Percentiles rank a stretch among this genome's conserved stretches.
Evolutionary conservation across 805 yeast species (phyloP).

Genomic region (Diddensiella transvaalensis): DNA sequence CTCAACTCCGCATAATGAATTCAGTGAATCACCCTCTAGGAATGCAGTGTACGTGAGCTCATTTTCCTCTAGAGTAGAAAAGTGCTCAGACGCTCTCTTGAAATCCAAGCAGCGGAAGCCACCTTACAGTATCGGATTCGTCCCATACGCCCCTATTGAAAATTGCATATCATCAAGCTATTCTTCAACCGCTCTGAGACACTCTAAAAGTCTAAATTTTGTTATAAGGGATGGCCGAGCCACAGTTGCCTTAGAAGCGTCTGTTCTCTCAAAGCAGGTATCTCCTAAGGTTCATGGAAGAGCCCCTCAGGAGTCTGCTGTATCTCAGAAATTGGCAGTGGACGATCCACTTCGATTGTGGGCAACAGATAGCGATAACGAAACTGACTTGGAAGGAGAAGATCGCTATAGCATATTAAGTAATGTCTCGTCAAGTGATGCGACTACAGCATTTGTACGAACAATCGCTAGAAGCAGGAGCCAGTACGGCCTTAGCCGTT

Average conservation of each 20-base stretch:
- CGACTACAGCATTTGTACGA: conserved; percentile 26
- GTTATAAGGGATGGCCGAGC: conserved; percentile 8
- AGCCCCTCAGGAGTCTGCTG: neutral
- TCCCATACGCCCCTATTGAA: neutral
- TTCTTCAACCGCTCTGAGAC: neutral
- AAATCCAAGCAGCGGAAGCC: neutral
- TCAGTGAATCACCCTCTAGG: neutral
- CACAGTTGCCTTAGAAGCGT: neutral
- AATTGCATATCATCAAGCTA: conserved; percentile 1
- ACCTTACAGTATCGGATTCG: neutral
- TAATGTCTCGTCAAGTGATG: conserved; percentile 18
- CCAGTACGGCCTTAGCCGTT: neutral
- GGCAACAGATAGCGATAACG: conserved; percentile 20
- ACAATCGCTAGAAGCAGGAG: conserved; percentile 21
- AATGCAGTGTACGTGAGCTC: neutral
- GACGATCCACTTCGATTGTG: neutral
- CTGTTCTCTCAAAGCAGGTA: neutral
- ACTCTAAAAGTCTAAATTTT: conserved; percentile 3
- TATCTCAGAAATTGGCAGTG: neutral
- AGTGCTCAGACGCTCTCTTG: too few species aligned
- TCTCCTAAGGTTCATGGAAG: neutral
- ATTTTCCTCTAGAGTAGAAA: too few species aligned
- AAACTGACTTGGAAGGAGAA: conserved; percentile 20
- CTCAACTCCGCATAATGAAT: neutral
- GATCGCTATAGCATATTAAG: conserved; percentile 6